These are phyloP conservation scores for Gossypium raimondii DNA, from an alignment of 345 rosid genomes.

Conservation along the genomic window DNA sequence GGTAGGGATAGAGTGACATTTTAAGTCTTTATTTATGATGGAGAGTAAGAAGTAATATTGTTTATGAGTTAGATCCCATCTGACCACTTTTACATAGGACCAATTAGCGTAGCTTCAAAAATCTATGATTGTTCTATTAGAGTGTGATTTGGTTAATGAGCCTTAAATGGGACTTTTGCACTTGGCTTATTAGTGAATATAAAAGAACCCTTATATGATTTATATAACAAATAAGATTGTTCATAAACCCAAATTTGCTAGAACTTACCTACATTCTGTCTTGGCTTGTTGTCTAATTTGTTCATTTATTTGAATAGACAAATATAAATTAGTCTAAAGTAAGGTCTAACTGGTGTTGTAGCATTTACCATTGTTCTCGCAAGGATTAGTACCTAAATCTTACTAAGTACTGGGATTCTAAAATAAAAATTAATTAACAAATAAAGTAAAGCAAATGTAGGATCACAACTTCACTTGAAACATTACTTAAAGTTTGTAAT, in stretches of 20 bases:
- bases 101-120: neutral
- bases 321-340: neutral
- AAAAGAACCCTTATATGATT: neutral
- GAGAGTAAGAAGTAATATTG: neutral
- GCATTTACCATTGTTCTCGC: no score
- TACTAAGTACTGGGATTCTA: no score
- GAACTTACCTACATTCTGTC: neutral
- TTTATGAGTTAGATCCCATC: neutral
- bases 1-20: no score
- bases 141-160: neutral
- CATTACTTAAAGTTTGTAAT: neutral
- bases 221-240: neutral
- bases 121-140: neutral
- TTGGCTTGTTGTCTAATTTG: neutral
- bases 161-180: neutral
- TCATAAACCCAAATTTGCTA: neutral
- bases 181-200: neutral
- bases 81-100: neutral
- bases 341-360: neutral
- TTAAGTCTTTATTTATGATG: no score
- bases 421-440: no score
- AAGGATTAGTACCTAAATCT: no score
- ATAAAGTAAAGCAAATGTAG: neutral
- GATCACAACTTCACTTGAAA: neutral
- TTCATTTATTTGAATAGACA: neutral